Conservation (phyloP, 345 rosid genomes). For the Populus ilicifolia region DNA sequence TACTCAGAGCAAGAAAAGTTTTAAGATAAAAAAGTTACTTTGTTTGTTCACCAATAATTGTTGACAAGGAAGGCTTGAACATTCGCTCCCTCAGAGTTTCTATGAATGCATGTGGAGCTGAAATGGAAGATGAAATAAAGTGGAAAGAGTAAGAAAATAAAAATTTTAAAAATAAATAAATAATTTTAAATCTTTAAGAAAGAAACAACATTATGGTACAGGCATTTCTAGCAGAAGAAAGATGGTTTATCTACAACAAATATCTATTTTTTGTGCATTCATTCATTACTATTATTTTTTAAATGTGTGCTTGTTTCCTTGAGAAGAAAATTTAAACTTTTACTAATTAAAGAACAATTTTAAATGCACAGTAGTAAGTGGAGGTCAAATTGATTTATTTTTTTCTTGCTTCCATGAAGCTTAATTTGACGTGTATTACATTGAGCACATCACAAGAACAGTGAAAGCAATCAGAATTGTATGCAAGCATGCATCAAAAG, state of each 20-base stretch:
- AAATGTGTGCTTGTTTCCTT: not conserved
- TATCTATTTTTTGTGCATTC: not conserved
- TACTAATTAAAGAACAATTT: not conserved
- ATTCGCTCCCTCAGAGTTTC: constrained; percentile 92
- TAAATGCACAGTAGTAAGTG: not conserved
- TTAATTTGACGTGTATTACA: not conserved
- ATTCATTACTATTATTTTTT: not conserved
- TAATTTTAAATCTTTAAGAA: not conserved
- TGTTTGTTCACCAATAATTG: constrained; percentile 66
- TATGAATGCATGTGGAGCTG: constrained; percentile 79
- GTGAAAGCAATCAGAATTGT: not conserved
- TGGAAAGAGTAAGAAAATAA: not conserved
- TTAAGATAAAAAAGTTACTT: constrained; percentile 35
- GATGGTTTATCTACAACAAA: not conserved
- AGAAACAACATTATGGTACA: not conserved
- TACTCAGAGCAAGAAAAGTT: not conserved
- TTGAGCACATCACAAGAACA: not conserved
- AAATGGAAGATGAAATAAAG: constrained; percentile 10
- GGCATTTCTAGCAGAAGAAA: too few species aligned
- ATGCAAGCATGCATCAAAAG: not conserved
- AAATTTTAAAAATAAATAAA: not conserved
- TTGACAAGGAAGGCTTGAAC: constrained; percentile 93
- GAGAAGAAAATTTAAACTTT: not conserved
- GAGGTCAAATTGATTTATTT: not conserved
- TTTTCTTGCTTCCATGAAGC: not conserved